phyloP scores from a whole-genome alignment of 2,329 filamentous ascomycete genomes.

The Xylariaceae sp. region DNA sequence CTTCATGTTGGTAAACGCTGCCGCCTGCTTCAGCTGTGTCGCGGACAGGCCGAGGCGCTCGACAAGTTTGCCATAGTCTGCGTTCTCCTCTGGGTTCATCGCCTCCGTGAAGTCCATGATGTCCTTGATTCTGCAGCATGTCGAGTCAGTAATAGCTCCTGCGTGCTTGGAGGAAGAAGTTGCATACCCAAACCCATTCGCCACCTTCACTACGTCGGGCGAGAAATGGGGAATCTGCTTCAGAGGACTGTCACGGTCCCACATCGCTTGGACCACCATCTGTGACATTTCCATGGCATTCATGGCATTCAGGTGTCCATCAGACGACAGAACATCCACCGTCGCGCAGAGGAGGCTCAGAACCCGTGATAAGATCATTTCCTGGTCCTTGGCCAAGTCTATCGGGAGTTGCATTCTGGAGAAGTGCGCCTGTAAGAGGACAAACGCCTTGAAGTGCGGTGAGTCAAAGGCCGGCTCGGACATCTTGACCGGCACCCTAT shows the following conservation, averaged over 20 bases:
- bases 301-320: slow-evolving; percentile 95
- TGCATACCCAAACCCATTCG: slow-evolving; percentile 67
- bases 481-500: slow-evolving; percentile 93
- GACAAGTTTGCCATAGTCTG: slow-evolving; percentile 69
- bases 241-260: slow-evolving; percentile 92
- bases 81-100: slow-evolving; percentile 93
- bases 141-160: slow-evolving; percentile 12
- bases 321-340: slow-evolving; percentile 91
- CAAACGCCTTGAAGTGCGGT: slow-evolving; percentile 97
- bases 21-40: slow-evolving; percentile 78
- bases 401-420: slow-evolving; percentile 94
- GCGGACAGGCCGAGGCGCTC: slow-evolving; percentile 73
- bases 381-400: slow-evolving; percentile 92
- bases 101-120: slow-evolving; percentile 98
- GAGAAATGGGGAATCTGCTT: slow-evolving; percentile 97
- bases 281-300: slow-evolving; percentile 98
- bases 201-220: slow-evolving; percentile 72
- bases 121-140: slow-evolving; percentile 64
- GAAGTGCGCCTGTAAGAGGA: slow-evolving; percentile 95
- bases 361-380: slow-evolving; percentile 75
- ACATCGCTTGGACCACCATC: slow-evolving; percentile 98
- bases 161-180: not conserved
- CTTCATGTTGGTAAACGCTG: slow-evolving; percentile 89
- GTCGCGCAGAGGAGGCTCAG: slow-evolving; percentile 83
- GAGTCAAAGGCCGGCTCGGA: slow-evolving; percentile 77